These are phyloP conservation scores for Yarrowia bubula DNA, from an alignment of 805 yeast species.

Conservation along the genomic window DNA sequence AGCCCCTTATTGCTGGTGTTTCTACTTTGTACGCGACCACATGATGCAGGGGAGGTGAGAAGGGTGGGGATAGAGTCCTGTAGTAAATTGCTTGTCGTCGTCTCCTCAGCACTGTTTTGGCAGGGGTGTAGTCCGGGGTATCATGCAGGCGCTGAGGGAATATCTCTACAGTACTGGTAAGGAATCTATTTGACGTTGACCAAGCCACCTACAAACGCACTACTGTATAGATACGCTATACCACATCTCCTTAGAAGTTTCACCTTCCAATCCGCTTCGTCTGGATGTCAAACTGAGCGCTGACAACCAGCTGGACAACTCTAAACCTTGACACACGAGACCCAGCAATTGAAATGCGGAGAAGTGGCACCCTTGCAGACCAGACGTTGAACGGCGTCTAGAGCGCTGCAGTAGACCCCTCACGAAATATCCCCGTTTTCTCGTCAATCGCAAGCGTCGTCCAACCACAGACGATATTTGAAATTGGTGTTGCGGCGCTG, in stretches of 20 bases:
- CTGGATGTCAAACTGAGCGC: neutral
- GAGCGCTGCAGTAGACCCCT: neutral
- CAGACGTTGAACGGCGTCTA: no score
- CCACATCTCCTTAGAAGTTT: neutral
- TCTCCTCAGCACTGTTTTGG: no score
- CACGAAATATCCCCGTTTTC: neutral
- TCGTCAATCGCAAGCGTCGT: neutral
- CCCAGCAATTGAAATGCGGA: constrained; percentile 5
- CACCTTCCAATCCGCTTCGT: no score
- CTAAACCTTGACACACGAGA: neutral
- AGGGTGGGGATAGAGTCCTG: no score
- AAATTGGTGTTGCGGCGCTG: neutral
- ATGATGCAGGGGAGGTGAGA: constrained; percentile 11
- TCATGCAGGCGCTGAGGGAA: no score
- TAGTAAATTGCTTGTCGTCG: no score
- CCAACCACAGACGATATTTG: neutral
- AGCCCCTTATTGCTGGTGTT: neutral
- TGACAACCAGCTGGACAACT: neutral
- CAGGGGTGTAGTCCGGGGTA: no score
- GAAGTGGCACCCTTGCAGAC: neutral
- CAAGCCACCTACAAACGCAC: no score
- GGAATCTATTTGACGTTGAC: no score
- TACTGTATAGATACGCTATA: no score
- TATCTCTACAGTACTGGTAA: no score
- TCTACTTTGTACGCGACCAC: neutral